Evolutionary conservation across 768 basidiomycete genomes (phyloP).

Genomic region (Lactarius hatsudake): DNA sequence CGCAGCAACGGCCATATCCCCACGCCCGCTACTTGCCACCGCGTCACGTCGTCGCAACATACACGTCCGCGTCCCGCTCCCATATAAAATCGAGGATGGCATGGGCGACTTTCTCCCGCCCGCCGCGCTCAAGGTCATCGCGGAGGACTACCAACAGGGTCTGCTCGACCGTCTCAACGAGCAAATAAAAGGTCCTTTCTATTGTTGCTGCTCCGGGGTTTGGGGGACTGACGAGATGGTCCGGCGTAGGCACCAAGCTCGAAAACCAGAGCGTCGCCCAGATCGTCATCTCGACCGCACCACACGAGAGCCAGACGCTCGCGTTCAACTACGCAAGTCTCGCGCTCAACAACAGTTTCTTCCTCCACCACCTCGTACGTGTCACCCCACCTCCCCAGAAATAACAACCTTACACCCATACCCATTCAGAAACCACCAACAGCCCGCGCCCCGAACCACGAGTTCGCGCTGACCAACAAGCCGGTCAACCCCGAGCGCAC

Average conservation of each 20-base stretch:
- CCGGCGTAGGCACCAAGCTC: slow-evolving; percentile 48
- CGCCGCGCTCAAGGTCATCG: slow-evolving; percentile 63
- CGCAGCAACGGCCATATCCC: neutral
- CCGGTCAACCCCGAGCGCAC: slow-evolving; percentile 32
- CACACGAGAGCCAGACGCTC: slow-evolving; percentile 54
- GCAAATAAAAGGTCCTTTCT: slow-evolving; percentile 62
- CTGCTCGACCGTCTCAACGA: slow-evolving; percentile 75
- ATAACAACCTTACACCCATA: too few relatives aligned
- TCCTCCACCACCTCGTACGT: slow-evolving; percentile 82
- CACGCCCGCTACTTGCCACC: slow-evolving; percentile 16
- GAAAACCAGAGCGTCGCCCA: slow-evolving; percentile 60
- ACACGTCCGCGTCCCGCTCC: slow-evolving; percentile 54
- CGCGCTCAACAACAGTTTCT: slow-evolving; percentile 94
- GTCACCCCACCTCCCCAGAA: neutral
- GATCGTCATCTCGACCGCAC: slow-evolving; percentile 67
- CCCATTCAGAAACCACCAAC: slow-evolving; percentile 37
- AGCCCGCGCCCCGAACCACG: slow-evolving; percentile 31
- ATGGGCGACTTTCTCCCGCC: slow-evolving; percentile 79
- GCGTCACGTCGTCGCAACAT: slow-evolving; percentile 35
- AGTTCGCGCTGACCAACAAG: slow-evolving; percentile 37
- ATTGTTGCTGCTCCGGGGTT: neutral
- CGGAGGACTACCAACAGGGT: slow-evolving; percentile 84
- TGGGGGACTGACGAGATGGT: slow-evolving; percentile 5
- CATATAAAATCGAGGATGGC: slow-evolving; percentile 67
- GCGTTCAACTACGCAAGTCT: slow-evolving; percentile 90